Conservation (phyloP, 805 yeast genomes). For the Saturnispora halmiae region DNA sequence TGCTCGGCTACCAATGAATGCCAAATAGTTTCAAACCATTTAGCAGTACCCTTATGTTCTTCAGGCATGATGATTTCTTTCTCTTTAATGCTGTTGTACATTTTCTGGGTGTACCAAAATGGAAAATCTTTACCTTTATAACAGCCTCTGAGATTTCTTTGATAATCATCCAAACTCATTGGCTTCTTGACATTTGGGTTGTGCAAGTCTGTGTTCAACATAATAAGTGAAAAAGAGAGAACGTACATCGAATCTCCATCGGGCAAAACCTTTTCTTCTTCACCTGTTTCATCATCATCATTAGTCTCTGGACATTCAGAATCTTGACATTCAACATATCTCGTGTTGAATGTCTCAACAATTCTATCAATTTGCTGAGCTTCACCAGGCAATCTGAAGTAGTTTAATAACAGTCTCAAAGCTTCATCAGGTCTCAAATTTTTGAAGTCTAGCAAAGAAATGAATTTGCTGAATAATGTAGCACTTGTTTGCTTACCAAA, state of each 20-base stretch:
- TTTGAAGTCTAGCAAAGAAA: conserved; percentile 63
- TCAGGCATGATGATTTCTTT: conserved; percentile 96
- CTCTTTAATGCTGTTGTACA: conserved; percentile 70
- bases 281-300: conserved; percentile 22
- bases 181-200: conserved; percentile 88
- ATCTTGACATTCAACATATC: conserved; percentile 60
- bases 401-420: conserved; percentile 65
- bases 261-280: conserved; percentile 49
- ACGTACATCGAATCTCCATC: conserved; percentile 83
- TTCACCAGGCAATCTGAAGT: conserved; percentile 93
- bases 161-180: conserved; percentile 81
- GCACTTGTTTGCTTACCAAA: conserved; percentile 68
- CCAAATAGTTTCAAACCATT: conserved; percentile 87
- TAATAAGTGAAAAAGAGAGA: conserved; percentile 81
- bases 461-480: conserved; percentile 52
- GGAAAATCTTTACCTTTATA: conserved; percentile 72
- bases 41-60: conserved; percentile 88
- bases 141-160: conserved; percentile 71
- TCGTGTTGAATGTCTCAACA: conserved; percentile 75
- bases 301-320: conserved; percentile 17
- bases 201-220: conserved; percentile 90
- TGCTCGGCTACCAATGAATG: conserved; percentile 53
- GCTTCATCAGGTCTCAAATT: conserved; percentile 90
- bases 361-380: conserved; percentile 93
- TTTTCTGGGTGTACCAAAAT: conserved; percentile 71